Base-by-base conservation (phyloP, 2,329 filamentous ascomycete species). In the Monosporascus sp. region DNA sequence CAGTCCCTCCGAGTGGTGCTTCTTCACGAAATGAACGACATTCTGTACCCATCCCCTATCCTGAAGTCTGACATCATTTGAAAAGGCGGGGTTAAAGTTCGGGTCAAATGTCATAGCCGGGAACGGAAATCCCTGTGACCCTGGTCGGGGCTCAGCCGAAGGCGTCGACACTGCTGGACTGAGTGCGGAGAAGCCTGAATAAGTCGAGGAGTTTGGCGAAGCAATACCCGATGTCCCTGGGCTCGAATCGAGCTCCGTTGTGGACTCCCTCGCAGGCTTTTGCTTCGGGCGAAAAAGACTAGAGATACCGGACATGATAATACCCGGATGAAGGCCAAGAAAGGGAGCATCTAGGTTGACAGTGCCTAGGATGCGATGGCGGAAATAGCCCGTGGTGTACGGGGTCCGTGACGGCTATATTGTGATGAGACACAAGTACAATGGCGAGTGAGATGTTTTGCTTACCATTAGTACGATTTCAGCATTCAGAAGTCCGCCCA, bases 291-390 rank as follows among this genome's bases (percentile, higher is more conserved):
- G 72, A 68, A 96, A 94, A 11, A 96, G 77, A 64, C 89, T 93
- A 2, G 85, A 81, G 51, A 96, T 80, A 2, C 91, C 90, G 38
- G 88, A 88, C n/a, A 85, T 81, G 43, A 96, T 82, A 43, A 97
- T 88, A 6, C 92, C 89, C 1, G 90, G 91, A 69, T 97, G 90
- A 66, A 97, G 87, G 3, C 92, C 92, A 6, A 96, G 75, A 54
- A 95, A 90, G 0, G 92, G 92, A 0, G 89, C 88, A 69, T 97
- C 92, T 48, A 96, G 86, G 52, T 88, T 89, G 52, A 97, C 76
- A 5, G 85, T 85, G 0, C 92, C 92, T 31, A 96, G 70, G 41
- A 96, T 88, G 9, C 84, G 81, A 72, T 96, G 89, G 57, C 83
- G 84, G 59, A 88, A 83, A 11, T 63, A 65, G 73, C 73, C 53